Conservation (phyloP, 257 asterid genomes). For the Scutellaria barbata region DNA sequence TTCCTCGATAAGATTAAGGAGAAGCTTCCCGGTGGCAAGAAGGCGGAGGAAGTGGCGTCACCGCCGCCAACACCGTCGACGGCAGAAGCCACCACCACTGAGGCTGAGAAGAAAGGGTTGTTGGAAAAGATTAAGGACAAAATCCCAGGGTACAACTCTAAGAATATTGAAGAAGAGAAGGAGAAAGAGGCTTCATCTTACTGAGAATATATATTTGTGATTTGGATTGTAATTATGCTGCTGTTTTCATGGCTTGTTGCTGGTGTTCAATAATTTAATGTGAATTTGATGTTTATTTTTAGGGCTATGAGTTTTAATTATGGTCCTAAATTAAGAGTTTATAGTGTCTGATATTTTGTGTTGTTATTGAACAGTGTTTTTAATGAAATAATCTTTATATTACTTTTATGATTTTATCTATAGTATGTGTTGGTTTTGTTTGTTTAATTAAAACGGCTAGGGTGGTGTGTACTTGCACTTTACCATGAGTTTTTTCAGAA, state of each 20-base stretch:
- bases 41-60: constrained; percentile 48
- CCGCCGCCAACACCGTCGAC: constrained; percentile 37
- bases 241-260: neutral
- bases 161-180: constrained; percentile 59
- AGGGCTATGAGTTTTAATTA: no score
- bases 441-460: no score
- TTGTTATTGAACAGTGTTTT: no score
- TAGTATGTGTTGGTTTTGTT: no score
- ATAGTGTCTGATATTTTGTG: no score
- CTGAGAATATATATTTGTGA: neutral
- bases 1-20: constrained; percentile 74
- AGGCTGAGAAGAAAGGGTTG: constrained; percentile 64
- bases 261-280: no score
- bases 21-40: constrained; percentile 72
- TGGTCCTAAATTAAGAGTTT: no score
- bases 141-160: constrained; percentile 65
- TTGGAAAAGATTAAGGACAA: constrained; percentile 83
- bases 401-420: no score
- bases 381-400: no score
- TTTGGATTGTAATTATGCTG: neutral
- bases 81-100: constrained; percentile 34
- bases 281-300: no score
- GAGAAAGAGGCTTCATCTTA: constrained; percentile 28
- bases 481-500: no score
- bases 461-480: no score